Evolutionary conservation across 2,329 filamentous ascomycete genomes (phyloP).

Genomic region (Aspergillus sp.): DNA sequence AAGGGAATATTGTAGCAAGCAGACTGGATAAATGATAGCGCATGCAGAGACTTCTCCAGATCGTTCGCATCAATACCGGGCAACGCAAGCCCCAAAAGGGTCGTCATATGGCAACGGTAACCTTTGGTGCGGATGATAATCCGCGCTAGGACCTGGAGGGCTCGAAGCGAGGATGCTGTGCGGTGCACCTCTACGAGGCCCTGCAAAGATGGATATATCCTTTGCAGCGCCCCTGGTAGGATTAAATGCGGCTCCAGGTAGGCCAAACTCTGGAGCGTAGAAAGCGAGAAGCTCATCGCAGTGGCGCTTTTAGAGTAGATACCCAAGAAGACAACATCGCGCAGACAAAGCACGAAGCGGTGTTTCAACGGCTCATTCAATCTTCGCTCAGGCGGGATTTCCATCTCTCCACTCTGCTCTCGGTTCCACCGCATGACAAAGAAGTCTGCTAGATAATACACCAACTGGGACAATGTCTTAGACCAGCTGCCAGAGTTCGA

Average conservation of each 20-base stretch:
- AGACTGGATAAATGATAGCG: conserved; percentile 87
- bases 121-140: conserved; percentile 89
- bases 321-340: conserved; percentile 95
- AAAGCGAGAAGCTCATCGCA: conserved; percentile 84
- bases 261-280: conserved; percentile 78
- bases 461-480: conserved; percentile 76
- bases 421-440: conserved; percentile 98
- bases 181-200: conserved; percentile 94
- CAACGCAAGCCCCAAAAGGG: conserved; percentile 80
- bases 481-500: conserved; percentile 94
- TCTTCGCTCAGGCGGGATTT: conserved; percentile 68
- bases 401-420: conserved; percentile 85
- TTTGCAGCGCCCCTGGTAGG: conserved; percentile 82
- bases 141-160: conserved; percentile 83
- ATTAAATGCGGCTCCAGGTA: conserved; percentile 88
- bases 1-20: conserved; percentile 96
- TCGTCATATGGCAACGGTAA: conserved; percentile 93
- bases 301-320: conserved; percentile 93
- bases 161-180: conserved; percentile 85
- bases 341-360: conserved; percentile 80
- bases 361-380: conserved; percentile 74
- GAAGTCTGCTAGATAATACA: conserved; percentile 87
- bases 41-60: conserved; percentile 90
- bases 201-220: conserved; percentile 95
- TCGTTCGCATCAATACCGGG: conserved; percentile 98